These are phyloP conservation scores for Coniochaeta sp. DNA, from an alignment of 2,329 filamentous ascomycete genomes.

Conservation along the genomic window DNA sequence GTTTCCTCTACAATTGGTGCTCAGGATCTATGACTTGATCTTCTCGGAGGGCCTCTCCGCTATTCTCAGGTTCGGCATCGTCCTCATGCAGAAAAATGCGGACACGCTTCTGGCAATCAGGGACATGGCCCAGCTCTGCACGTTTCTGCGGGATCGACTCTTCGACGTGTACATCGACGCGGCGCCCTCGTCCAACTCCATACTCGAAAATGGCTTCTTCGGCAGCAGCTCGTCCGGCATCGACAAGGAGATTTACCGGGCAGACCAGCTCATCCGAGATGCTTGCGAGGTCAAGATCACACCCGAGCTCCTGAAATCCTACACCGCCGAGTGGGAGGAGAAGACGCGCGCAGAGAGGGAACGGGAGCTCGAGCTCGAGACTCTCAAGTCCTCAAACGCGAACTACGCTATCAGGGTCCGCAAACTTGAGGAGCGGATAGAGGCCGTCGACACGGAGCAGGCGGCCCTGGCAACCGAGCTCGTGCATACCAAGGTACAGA, in stretches of 20 bases:
- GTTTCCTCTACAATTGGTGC: constrained; percentile 90
- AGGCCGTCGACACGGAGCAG: constrained; percentile 85
- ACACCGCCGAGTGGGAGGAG: constrained; percentile 87
- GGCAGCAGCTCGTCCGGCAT: constrained; percentile 81
- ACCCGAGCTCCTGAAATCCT: constrained; percentile 70
- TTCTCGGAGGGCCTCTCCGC: constrained; percentile 88
- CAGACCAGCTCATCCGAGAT: constrained; percentile 87
- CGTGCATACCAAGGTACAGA: constrained; percentile 87
- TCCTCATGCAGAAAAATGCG: constrained; percentile 93
- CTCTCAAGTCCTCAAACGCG: constrained; percentile 58
- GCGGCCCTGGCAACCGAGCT: constrained; percentile 85
- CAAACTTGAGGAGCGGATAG: constrained; percentile 76
- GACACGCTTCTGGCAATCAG: constrained; percentile 70
- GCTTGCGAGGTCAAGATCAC: constrained; percentile 84
- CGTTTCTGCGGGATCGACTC: constrained; percentile 84
- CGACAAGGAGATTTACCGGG: constrained; percentile 93
- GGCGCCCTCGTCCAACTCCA: constrained; percentile 81
- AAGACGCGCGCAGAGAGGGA: constrained; percentile 76
- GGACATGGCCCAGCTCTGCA: constrained; percentile 84
- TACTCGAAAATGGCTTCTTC: constrained; percentile 96
- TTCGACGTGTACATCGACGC: constrained; percentile 98
- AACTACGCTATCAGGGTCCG: constrained; percentile 71
- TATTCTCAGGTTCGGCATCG: constrained; percentile 89
- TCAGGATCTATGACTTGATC: constrained; percentile 94
- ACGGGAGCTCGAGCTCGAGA: constrained; percentile 72